These are phyloP conservation scores for Fusarium humuli DNA, from an alignment of 2,329 filamentous ascomycete species.

Conservation along the genomic window DNA sequence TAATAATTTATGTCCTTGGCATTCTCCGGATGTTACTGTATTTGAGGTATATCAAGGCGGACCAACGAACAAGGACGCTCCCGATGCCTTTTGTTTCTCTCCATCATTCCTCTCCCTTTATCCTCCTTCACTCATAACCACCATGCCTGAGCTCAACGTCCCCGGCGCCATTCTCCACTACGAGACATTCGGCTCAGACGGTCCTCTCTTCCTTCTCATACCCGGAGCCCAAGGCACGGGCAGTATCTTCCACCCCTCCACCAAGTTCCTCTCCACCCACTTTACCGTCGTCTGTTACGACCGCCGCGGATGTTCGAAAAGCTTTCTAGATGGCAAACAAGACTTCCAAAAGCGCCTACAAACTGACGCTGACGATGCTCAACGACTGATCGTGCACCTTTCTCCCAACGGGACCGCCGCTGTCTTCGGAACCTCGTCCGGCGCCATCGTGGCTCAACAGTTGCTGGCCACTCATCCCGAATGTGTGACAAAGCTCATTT, in stretches of 20 bases:
- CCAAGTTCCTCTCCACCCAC: neutral
- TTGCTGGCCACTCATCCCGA: neutral
- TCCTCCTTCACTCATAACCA: accelerated
- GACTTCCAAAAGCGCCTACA: neutral
- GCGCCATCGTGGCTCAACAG: neutral
- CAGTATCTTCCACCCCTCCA: neutral
- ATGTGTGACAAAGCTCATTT: neutral
- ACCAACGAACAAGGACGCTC: neutral
- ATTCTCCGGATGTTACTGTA: neutral
- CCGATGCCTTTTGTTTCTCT: neutral
- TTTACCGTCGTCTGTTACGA: neutral
- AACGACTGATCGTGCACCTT: neutral
- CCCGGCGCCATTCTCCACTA: neutral
- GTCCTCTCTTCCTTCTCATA: neutral
- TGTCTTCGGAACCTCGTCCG: neutral
- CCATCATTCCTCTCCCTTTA: neutral
- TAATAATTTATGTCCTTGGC: neutral
- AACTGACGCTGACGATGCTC: neutral
- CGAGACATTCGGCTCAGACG: neutral
- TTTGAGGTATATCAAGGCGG: neutral
- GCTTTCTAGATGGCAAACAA: neutral
- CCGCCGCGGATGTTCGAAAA: neutral
- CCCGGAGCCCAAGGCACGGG: neutral
- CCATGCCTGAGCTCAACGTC: neutral
- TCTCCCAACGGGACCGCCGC: neutral